phyloP scores from a whole-genome alignment of 257 asterid species.

The Penstemon eatonii region DNA sequence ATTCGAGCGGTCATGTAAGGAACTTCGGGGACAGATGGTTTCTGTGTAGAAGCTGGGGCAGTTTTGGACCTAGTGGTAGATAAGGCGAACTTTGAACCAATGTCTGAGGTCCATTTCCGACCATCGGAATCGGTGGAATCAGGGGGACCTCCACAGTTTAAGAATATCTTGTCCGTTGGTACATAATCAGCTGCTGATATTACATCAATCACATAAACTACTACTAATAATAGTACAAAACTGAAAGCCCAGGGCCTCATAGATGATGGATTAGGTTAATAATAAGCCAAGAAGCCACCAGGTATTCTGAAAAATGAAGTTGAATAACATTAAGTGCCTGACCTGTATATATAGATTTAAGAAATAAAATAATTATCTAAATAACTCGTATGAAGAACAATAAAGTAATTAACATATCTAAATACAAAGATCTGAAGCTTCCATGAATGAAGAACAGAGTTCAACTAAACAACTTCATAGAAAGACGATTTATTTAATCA shows the following conservation, averaged over 20 bases:
- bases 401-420: neutral
- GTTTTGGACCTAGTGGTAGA: slow-evolving; percentile 46
- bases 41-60: slow-evolving; percentile 59
- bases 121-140: slow-evolving; percentile 62
- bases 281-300: slow-evolving; percentile 18
- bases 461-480: neutral
- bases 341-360: neutral
- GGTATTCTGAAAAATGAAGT: neutral
- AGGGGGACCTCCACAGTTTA: slow-evolving; percentile 84
- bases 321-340: neutral
- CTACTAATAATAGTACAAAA: slow-evolving; percentile 19
- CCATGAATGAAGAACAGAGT: neutral
- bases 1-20: slow-evolving; percentile 90
- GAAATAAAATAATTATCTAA: neutral
- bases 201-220: slow-evolving; percentile 22
- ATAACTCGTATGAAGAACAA: neutral
- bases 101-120: slow-evolving; percentile 75
- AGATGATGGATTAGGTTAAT: neutral
- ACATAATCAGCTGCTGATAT: slow-evolving; percentile 50
- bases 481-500: neutral
- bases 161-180: slow-evolving; percentile 68
- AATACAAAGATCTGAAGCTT: slow-evolving; percentile 24
- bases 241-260: slow-evolving; percentile 31
- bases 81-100: slow-evolving; percentile 62
- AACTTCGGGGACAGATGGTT: slow-evolving; percentile 72